These are phyloP conservation scores for Saururus chinensis DNA, from an alignment of 164 flowering plant species.

Conservation along the genomic window DNA sequence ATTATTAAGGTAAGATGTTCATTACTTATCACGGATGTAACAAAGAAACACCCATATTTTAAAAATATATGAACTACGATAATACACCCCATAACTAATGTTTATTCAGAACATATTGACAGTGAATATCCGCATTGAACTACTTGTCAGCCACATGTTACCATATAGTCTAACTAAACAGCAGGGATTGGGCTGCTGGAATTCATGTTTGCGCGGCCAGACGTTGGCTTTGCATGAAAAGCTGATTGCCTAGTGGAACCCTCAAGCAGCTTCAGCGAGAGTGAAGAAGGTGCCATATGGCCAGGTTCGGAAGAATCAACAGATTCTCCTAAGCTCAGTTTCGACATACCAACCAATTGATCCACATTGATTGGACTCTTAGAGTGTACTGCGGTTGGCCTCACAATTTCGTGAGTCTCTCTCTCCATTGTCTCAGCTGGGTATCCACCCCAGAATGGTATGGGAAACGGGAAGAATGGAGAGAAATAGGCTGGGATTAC, in stretches of 20 bases:
- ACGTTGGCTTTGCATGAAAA: constrained; percentile 48
- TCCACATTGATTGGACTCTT: constrained; percentile 77
- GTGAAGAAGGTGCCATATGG: constrained; percentile 32
- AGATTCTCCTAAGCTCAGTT: constrained; percentile 61
- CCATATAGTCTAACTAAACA: constrained; percentile 12
- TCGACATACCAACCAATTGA: constrained; percentile 76
- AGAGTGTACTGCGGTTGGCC: constrained; percentile 70
- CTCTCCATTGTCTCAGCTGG: constrained; percentile 21
- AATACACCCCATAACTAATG: constrained; percentile 24
- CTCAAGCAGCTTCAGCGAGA: constrained; percentile 43
- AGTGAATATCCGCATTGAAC: constrained; percentile 9
- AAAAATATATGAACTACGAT: constrained; percentile 8
- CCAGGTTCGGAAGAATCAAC: constrained; percentile 30
- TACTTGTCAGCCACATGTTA: constrained; percentile 1
- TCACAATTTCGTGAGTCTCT: constrained; percentile 61
- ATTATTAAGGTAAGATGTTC: constrained; percentile 3
- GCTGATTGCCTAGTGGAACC: constrained; percentile 72
- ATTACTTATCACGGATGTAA: constrained; percentile 9
- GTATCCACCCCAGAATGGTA: constrained; percentile 48
- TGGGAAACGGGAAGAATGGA: constrained; percentile 45
- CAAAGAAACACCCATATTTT: constrained; percentile 8
- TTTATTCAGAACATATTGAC: constrained; percentile 26
- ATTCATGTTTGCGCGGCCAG: constrained; percentile 32
- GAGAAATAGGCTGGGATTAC: constrained; percentile 54
- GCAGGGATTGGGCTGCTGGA: constrained; percentile 50